phyloP scores from a whole-genome alignment of 2,329 filamentous ascomycete genomes.

The Diaporthe sp. region DNA sequence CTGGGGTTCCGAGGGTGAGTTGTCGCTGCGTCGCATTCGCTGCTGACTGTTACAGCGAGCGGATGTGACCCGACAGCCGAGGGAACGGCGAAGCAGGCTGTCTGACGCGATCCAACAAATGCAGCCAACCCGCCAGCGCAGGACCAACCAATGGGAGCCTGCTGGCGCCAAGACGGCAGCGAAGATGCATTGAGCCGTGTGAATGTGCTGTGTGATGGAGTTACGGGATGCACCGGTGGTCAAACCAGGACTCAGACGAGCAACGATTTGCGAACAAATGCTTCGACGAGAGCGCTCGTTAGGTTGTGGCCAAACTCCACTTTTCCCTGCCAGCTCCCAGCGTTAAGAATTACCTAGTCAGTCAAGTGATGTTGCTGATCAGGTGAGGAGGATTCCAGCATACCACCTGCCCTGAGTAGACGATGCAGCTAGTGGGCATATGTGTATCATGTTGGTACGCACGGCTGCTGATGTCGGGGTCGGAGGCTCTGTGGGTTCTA shows the following conservation, averaged over 20 bases:
- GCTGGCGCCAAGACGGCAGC: constrained; percentile 26
- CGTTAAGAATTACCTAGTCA: neutral
- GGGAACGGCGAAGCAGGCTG: constrained; percentile 17
- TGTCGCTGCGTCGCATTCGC: neutral
- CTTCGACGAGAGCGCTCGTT: constrained; percentile 11
- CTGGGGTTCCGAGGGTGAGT: neutral
- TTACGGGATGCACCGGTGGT: constrained; percentile 26
- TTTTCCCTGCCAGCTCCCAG: neutral
- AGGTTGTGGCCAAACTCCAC: neutral
- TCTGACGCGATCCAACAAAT: neutral
- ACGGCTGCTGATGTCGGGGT: neutral
- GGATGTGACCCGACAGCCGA: constrained; percentile 19
- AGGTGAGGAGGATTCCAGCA: constrained; percentile 18
- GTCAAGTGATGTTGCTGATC: constrained; percentile 9
- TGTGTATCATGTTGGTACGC: neutral
- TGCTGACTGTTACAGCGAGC: constrained; percentile 3
- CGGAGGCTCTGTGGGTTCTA: neutral
- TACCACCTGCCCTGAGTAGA: neutral
- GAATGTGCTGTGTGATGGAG: constrained; percentile 11
- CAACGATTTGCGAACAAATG: constrained; percentile 7
- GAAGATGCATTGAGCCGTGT: constrained; percentile 28
- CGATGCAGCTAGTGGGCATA: neutral
- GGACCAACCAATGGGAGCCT: constrained; percentile 6
- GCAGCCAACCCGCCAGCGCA: neutral
- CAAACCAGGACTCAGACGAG: constrained; percentile 13